Evolutionary conservation across 192 early-diverging fungal species (phyloP).

Genomic region (Phycomyces nitens): DNA sequence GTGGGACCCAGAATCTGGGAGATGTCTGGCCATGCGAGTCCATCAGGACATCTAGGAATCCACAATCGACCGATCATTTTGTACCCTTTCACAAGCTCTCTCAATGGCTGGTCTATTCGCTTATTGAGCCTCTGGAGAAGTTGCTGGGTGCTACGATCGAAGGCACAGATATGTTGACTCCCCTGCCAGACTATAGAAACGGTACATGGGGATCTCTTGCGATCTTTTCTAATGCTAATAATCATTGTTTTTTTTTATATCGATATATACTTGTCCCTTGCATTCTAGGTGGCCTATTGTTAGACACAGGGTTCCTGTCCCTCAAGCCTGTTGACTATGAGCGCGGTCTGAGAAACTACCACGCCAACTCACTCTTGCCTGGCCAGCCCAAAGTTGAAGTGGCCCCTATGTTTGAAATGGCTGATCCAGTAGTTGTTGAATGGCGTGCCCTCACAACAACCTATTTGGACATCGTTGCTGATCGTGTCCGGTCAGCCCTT

Average conservation of each 20-base stretch:
- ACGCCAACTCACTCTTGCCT: constrained; percentile 34
- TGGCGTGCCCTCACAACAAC: constrained; percentile 91
- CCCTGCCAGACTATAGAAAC: constrained; percentile 82
- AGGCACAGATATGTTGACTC: constrained; percentile 73
- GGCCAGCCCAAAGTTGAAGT: constrained; percentile 39
- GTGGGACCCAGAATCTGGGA: constrained; percentile 65
- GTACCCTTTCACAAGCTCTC: constrained; percentile 89
- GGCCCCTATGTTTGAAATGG: constrained; percentile 71
- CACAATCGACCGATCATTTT: constrained; percentile 37
- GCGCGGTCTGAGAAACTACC: constrained; percentile 56
- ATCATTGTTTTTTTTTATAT: background rate
- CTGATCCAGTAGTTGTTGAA: constrained; percentile 84
- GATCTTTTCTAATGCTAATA: background rate
- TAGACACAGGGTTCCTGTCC: constrained; percentile 78
- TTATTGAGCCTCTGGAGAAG: constrained; percentile 76
- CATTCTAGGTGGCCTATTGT: constrained; percentile 69
- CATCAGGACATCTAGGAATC: constrained; percentile 7
- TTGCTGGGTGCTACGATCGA: constrained; percentile 45
- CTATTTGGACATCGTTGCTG: constrained; percentile 72
- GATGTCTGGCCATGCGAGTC: constrained; percentile 39
- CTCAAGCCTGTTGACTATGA: constrained; percentile 49
- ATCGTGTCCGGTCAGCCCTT: constrained; percentile 56
- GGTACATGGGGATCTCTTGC: constrained; percentile 40
- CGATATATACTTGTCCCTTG: no score
- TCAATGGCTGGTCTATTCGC: constrained; percentile 92